Percentiles rank a stretch among this genome's conserved stretches.
Conservation (phyloP, 306 rosid genomes). For the Pachyrhizus erosus region DNA sequence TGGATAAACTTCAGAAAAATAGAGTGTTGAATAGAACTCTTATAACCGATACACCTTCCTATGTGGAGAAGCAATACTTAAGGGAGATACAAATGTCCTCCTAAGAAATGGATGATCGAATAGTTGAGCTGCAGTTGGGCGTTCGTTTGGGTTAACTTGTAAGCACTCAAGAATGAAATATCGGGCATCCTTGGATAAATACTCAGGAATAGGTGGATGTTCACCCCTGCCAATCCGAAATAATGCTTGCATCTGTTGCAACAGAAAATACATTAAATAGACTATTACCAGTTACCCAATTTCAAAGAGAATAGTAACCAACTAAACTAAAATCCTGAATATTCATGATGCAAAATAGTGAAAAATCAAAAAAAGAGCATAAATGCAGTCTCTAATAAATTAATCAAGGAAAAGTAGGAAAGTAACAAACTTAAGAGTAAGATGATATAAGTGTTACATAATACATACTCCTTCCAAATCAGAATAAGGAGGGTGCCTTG, state of each 20-base stretch:
- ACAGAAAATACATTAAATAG: slow-evolving; percentile 15
- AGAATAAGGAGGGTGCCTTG: slow-evolving; percentile 58
- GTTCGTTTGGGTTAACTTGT: slow-evolving; percentile 56
- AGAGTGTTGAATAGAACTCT: neutral
- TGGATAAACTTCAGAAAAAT: slow-evolving; percentile 27
- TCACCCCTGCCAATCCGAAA: slow-evolving; percentile 59
- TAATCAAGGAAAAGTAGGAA: slow-evolving; percentile 29
- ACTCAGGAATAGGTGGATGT: slow-evolving; percentile 59
- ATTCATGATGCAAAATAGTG: neutral
- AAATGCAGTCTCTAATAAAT: neutral
- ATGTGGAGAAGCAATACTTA: slow-evolving; percentile 42
- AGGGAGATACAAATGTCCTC: slow-evolving; percentile 41
- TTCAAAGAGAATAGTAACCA: slow-evolving; percentile 9
- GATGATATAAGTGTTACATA: slow-evolving; percentile 38
- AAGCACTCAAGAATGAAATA: slow-evolving; percentile 61
- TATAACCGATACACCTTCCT: slow-evolving; percentile 20
- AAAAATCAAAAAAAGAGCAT: neutral
- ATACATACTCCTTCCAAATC: slow-evolving; percentile 65
- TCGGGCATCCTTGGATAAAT: slow-evolving; percentile 52
- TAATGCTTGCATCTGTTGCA: slow-evolving; percentile 58
- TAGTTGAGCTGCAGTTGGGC: slow-evolving; percentile 60
- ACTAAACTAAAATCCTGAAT: slow-evolving; percentile 19
- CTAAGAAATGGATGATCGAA: slow-evolving; percentile 58
- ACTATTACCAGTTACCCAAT: slow-evolving; percentile 26
- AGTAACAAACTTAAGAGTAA: neutral